Percentiles rank a stretch among this genome's conserved stretches.
Conservation (phyloP, 2,329 filamentous ascomycete species). For the Ophiostoma sp. region DNA sequence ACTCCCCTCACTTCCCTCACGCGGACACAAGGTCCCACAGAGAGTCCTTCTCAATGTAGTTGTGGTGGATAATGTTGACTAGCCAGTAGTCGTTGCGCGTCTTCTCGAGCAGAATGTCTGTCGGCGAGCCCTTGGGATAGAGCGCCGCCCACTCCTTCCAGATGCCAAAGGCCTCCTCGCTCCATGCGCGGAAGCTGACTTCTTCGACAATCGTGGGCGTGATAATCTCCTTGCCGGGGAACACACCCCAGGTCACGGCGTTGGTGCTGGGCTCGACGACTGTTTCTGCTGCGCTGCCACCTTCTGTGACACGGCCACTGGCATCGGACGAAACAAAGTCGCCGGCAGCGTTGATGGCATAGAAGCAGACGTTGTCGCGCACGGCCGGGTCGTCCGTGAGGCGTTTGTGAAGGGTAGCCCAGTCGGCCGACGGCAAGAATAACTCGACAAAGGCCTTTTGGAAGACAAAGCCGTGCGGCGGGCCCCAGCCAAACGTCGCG, state of each 20-base stretch:
- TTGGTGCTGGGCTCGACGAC: slow-evolving; percentile 65
- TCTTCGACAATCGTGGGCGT: slow-evolving; percentile 98
- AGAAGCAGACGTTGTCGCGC: slow-evolving; percentile 75
- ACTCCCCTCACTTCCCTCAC: not conserved
- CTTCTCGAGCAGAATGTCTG: slow-evolving; percentile 67
- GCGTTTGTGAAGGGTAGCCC: slow-evolving; percentile 63
- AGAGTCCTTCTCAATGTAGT: slow-evolving; percentile 68
- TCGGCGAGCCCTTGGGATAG: slow-evolving; percentile 73
- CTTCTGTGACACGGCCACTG: slow-evolving; percentile 38
- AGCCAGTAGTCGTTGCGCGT: slow-evolving; percentile 76
- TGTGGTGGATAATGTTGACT: slow-evolving; percentile 86
- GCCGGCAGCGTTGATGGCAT: slow-evolving; percentile 76
- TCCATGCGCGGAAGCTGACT: slow-evolving; percentile 95
- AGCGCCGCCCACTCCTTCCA: slow-evolving; percentile 93
- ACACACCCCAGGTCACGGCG: slow-evolving; percentile 98
- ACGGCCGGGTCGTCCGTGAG: slow-evolving; percentile 57
- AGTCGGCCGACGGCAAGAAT: slow-evolving; percentile 77
- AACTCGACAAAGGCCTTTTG: slow-evolving; percentile 98
- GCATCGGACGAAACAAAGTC: slow-evolving; percentile 72
- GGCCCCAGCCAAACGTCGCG: slow-evolving; percentile 88
- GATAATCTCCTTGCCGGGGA: slow-evolving; percentile 97
- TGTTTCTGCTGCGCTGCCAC: slow-evolving; percentile 28
- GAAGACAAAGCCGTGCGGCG: slow-evolving; percentile 89
- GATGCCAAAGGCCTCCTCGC: slow-evolving; percentile 92
- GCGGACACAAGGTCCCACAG: slow-evolving; percentile 66